phyloP scores from a whole-genome alignment of 257 asterid species.

The Scutellaria baicalensis region DNA sequence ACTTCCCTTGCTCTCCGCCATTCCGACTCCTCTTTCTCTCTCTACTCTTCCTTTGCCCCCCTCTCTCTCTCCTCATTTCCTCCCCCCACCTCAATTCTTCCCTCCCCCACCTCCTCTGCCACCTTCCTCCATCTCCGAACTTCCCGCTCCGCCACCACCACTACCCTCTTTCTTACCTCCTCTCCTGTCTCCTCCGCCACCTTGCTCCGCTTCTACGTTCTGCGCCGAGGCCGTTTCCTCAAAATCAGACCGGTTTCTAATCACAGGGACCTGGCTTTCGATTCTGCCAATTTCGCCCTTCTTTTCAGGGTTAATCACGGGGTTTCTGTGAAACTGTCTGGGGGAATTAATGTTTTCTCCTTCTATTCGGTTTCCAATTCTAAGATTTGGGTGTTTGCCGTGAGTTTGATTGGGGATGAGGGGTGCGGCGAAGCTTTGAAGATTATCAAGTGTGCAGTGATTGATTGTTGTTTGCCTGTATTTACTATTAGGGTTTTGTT shows the following conservation, averaged over 20 bases:
- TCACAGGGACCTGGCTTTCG: slow-evolving; percentile 54
- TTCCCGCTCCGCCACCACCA: neutral
- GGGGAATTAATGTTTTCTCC: slow-evolving; percentile 52
- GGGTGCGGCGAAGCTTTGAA: slow-evolving; percentile 40
- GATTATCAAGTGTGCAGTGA: slow-evolving; percentile 73
- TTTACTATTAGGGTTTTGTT: slow-evolving; percentile 45
- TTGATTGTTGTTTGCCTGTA: slow-evolving; percentile 60
- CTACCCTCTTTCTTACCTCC: slow-evolving; percentile 39
- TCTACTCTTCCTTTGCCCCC: slow-evolving; percentile 46
- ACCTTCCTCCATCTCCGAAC: slow-evolving; percentile 39
- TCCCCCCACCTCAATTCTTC: slow-evolving; percentile 29
- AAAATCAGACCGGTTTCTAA: slow-evolving; percentile 36
- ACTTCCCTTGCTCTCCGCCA: slow-evolving; percentile 59
- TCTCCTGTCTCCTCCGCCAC: slow-evolving; percentile 42
- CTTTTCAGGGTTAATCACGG: slow-evolving; percentile 63
- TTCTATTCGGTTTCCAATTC: slow-evolving; percentile 58
- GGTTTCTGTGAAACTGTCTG: slow-evolving; percentile 55
- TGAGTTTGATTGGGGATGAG: slow-evolving; percentile 37
- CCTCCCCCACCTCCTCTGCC: slow-evolving; percentile 49
- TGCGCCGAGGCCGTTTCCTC: slow-evolving; percentile 25
- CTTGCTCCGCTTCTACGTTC: slow-evolving; percentile 51
- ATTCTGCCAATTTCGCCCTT: slow-evolving; percentile 33
- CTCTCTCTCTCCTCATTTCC: slow-evolving; percentile 24
- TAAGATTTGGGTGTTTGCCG: slow-evolving; percentile 69
- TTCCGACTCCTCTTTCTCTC: slow-evolving; percentile 68